Conservation (phyloP, 352 stramenopile species). For the Phytophthora sojae region DNA sequence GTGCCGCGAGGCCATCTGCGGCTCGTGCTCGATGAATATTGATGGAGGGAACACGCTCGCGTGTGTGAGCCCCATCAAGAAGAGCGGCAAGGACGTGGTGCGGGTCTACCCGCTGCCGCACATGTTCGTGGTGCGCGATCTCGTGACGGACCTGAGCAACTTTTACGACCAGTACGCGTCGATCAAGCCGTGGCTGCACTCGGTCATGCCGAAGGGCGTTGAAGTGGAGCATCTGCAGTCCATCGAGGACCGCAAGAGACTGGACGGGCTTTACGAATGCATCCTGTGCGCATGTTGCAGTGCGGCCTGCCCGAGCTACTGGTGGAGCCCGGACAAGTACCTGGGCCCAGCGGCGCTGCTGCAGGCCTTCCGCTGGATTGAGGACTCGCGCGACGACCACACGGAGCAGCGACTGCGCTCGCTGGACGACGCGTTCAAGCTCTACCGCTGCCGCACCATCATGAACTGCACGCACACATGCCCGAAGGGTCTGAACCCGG, state of each 20-base stretch:
- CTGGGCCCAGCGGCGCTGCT: slow-evolving; percentile 93
- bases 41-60: slow-evolving; percentile 98
- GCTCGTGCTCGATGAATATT: slow-evolving; percentile 99
- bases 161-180: slow-evolving; percentile 98
- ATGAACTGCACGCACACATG: slow-evolving; percentile 99
- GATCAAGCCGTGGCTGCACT: slow-evolving; percentile 99
- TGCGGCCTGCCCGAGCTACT: slow-evolving; percentile 99
- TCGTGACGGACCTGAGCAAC: slow-evolving; percentile 99
- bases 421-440: slow-evolving; percentile 99
- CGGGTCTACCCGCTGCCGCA: slow-evolving; percentile 99
- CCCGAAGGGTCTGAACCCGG: slow-evolving; percentile 99
- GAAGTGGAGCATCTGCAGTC: slow-evolving; percentile 91
- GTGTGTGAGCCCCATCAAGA: slow-evolving; percentile 98
- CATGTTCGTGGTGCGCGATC: slow-evolving; percentile 99
- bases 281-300: slow-evolving; percentile 99
- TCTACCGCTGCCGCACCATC: slow-evolving; percentile 99
- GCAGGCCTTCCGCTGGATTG: slow-evolving; percentile 98
- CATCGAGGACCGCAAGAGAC: slow-evolving; percentile 98
- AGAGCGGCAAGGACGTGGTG: slow-evolving; percentile 87
- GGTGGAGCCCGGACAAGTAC: slow-evolving; percentile 99
- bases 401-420: slow-evolving; percentile 95
- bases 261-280: slow-evolving; percentile 99
- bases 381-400: slow-evolving; percentile 98
- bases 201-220: slow-evolving; percentile 84
- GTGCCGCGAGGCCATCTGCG: slow-evolving; percentile 99